Base-by-base conservation (phyloP, 352 stramenopile genomes). In the Phytopythium sindhum region DNA sequence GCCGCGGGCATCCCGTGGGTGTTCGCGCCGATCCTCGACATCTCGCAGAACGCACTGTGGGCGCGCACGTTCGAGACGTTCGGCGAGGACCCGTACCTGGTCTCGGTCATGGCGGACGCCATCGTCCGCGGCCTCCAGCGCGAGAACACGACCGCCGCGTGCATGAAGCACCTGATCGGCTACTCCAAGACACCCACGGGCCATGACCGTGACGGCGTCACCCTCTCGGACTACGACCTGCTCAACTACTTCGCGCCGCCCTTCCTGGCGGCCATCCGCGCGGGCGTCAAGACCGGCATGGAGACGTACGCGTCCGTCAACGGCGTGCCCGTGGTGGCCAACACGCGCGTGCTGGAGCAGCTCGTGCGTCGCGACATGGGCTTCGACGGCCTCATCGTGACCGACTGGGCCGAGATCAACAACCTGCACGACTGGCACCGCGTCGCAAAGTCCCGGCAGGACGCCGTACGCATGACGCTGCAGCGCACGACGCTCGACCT, bases 241-340 rank as follows among this genome's bases (percentile, higher is more conserved):
- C 78, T 94, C 61, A 96, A 96, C 57, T 84, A 89, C 65, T 96
- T 96, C 52, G 81, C 86, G 4, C 89, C 87, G 24, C 76, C 89
- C 0, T 97, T 96, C 61, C 61, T 91, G n/a, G 84, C 87, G 2
- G 89, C 88, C 15, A 85, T 96, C 24, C 73, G 86, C 28, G 85
- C 94, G 9, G 86, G 84, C 6, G 84, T 81, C 4, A 76, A 95
- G 61, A 92, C 92, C 0, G 83, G 93, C 2, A 98, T 98, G 96
- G 93, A 98, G 72, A 96, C 69, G 54, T 98, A 98, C 78, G 94
- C 91, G 56, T 94, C 96, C 60, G 63, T 97, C 54, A 97, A 97
- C 57, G 91, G 91, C 9, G 78, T 98, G n/a, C 95, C 95, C 0
- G 88, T 98, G 11, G 84, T 97, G 8, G 79, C 81, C 21, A 98